phyloP scores from a whole-genome alignment of 495 filamentous ascomycete species.

The Hyaloscypha finlandica region DNA sequence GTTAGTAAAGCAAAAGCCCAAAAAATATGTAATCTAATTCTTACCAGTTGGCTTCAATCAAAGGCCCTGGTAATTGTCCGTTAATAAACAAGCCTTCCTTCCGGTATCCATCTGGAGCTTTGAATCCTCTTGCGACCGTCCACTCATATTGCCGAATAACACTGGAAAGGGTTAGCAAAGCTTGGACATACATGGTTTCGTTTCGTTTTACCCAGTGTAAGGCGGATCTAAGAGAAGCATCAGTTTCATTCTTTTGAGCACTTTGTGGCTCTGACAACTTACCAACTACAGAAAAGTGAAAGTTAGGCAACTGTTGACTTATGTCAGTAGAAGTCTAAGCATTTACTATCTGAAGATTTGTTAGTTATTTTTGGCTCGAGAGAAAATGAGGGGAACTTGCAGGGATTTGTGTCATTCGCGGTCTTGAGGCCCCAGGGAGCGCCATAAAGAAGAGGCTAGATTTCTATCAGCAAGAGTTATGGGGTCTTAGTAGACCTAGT shows the following conservation, averaged over 20 bases:
- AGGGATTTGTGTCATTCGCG: conserved; percentile 48
- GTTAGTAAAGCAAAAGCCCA: too few relatives aligned
- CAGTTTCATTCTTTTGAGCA: too few relatives aligned
- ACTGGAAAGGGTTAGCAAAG: conserved; percentile 23
- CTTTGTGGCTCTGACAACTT: too few relatives aligned
- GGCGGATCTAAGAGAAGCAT: too few relatives aligned
- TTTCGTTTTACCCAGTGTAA: not conserved
- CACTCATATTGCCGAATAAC: conserved; percentile 46
- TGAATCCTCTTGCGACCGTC: conserved; percentile 41
- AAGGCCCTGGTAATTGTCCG: conserved; percentile 45
- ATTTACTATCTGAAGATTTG: not conserved
- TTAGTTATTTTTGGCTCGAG: not conserved
- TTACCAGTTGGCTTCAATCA: conserved; percentile 37
- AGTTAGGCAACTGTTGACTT: not conserved
- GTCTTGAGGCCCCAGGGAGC: conserved; percentile 52
- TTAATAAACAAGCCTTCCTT: conserved; percentile 46
- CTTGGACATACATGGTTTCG: not conserved
- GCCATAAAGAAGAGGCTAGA: conserved; percentile 38
- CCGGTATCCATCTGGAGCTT: conserved; percentile 50
- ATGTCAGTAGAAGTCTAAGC: not conserved
- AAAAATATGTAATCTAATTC: too few relatives aligned
- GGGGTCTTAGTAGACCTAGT: too few relatives aligned
- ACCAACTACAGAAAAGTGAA: too few relatives aligned
- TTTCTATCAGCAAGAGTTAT: too few relatives aligned
- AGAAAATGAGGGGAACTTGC: conserved; percentile 4